Conservation (phyloP, 2,329 filamentous ascomycete genomes). For the Aspergillus caelatus region DNA sequence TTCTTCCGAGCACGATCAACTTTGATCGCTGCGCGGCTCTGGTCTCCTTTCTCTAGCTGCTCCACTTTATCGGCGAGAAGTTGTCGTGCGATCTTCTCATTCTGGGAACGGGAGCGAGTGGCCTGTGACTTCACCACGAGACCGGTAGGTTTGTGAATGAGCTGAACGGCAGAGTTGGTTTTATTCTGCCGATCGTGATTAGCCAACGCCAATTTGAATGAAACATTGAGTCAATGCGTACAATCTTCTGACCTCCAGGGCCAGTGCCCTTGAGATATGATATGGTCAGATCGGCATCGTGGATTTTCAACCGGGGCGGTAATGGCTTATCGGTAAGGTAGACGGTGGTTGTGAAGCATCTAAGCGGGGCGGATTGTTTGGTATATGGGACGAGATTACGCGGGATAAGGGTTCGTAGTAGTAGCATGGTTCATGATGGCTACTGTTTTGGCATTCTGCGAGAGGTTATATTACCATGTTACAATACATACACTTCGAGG, state of each 20-base stretch:
- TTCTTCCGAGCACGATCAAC: constrained; percentile 72
- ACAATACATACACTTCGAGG: not conserved
- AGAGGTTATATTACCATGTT: not conserved
- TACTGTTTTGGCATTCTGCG: not conserved
- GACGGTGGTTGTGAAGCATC: constrained; percentile 28
- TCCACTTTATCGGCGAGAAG: constrained; percentile 80
- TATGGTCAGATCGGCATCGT: constrained; percentile 79
- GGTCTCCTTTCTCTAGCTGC: constrained; percentile 70
- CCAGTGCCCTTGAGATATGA: constrained; percentile 88
- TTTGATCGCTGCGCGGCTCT: constrained; percentile 80
- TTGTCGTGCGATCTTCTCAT: constrained; percentile 79
- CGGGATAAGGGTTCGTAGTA: constrained; percentile 6
- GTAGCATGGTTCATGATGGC: constrained; percentile 14
- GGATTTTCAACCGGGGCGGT: constrained; percentile 74
- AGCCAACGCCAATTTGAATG: not conserved
- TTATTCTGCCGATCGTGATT: constrained; percentile 67
- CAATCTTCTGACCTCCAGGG: constrained; percentile 94
- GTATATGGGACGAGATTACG: not conserved
- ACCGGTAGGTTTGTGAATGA: constrained; percentile 86
- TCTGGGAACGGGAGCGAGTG: constrained; percentile 83
- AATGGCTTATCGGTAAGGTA: constrained; percentile 58
- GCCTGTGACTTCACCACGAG: constrained; percentile 93
- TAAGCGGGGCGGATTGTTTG: not conserved
- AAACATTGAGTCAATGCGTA: constrained; percentile 39
- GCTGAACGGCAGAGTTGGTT: constrained; percentile 90